phyloP scores from a whole-genome alignment of 176 grass and related monocot genomes.

The Puya raimondii region DNA sequence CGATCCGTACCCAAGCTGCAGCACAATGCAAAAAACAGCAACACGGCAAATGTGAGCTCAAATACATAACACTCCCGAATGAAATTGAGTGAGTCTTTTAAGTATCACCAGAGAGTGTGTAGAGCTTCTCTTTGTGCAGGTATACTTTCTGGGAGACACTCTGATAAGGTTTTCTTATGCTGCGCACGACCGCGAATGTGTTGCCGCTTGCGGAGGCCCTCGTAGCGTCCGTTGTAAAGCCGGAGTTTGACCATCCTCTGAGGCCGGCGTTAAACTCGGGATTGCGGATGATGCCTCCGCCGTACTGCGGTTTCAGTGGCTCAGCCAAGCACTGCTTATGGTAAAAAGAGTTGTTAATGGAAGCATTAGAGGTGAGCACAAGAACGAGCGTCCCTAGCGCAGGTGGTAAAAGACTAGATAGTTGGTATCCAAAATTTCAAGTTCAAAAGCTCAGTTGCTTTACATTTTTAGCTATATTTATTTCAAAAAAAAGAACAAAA shows the following conservation, averaged over 20 bases:
- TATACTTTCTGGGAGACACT: conserved; percentile 73
- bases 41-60: neutral
- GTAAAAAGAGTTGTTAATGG: neutral
- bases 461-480: no score
- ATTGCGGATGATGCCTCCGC: conserved; percentile 78
- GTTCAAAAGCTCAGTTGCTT: no score
- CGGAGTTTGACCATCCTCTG: conserved; percentile 49
- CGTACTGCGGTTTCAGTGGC: conserved; percentile 53
- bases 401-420: no score
- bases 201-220: conserved; percentile 44
- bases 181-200: conserved; percentile 29
- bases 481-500: no score
- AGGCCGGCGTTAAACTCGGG: conserved; percentile 45
- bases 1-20: conserved; percentile 74
- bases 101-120: conserved; percentile 60
- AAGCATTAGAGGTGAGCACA: no score
- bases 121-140: conserved; percentile 58
- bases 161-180: conserved; percentile 39
- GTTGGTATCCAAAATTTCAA: no score
- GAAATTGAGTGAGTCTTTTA: neutral
- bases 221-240: conserved; percentile 17
- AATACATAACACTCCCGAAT: neutral
- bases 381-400: no score
- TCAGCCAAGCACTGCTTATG: conserved; percentile 63
- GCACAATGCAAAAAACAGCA: neutral